Evolutionary conservation across 441 rosid genomes (phyloP).

Genomic region (Mallotus japonicus): DNA sequence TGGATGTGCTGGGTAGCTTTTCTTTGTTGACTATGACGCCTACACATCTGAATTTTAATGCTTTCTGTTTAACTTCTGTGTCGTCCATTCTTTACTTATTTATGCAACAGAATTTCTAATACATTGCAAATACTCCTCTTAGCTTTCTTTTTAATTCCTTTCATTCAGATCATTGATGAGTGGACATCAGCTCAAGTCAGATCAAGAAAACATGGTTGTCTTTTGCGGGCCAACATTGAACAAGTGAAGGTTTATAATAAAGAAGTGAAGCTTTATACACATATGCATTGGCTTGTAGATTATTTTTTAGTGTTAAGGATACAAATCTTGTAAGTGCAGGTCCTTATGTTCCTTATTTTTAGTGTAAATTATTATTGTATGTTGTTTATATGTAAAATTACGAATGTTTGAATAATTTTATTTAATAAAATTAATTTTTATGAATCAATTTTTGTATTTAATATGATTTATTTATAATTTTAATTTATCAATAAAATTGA

Average conservation of each 20-base stretch:
- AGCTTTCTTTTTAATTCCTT: background rate
- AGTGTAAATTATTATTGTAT: too few relatives aligned
- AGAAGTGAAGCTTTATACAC: background rate
- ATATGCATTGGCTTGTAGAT: slow-evolving; percentile 1
- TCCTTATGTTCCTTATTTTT: background rate
- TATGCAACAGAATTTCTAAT: too few relatives aligned
- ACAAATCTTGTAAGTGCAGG: background rate
- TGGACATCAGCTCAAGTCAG: slow-evolving; percentile 38
- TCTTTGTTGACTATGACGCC: slow-evolving; percentile 17
- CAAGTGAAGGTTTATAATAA: slow-evolving; percentile 4
- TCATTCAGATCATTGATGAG: slow-evolving; percentile 61
- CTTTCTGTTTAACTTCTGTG: background rate
- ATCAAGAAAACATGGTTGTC: slow-evolving; percentile 15
- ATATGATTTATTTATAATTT: too few relatives aligned
- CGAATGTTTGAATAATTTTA: too few relatives aligned
- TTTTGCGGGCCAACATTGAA: slow-evolving; percentile 15
- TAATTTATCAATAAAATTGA: too few relatives aligned
- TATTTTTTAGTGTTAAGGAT: background rate
- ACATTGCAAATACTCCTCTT: too few relatives aligned
- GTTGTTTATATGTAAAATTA: too few relatives aligned
- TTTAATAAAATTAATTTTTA: too few relatives aligned
- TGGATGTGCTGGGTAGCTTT: slow-evolving; percentile 29
- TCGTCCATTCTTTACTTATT: background rate
- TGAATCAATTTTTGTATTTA: too few relatives aligned
- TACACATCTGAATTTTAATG: slow-evolving; percentile 13